A percentile compares a stretch with the other conserved stretches of the same genome.
Conservation (phyloP, 2,329 filamentous ascomycete species). For the Fonsecaea nubica region DNA sequence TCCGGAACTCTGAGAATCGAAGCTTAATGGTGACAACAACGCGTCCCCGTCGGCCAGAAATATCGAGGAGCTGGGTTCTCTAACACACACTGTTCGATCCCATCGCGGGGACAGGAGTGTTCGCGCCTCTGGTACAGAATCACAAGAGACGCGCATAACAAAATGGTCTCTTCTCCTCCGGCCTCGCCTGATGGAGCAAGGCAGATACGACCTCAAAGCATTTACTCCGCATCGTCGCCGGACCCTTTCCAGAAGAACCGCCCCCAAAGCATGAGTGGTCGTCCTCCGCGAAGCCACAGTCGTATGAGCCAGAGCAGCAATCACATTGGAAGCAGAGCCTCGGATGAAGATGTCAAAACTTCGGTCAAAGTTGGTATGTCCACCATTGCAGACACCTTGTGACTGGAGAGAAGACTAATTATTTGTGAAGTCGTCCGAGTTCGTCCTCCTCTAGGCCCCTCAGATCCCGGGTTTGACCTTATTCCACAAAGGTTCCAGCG, state of each 20-base stretch:
- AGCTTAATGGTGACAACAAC: slow-evolving; percentile 28
- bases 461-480: slow-evolving; percentile 90
- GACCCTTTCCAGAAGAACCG: slow-evolving; percentile 57
- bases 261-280: slow-evolving; percentile 81
- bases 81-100: slow-evolving; percentile 17
- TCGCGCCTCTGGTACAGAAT: slow-evolving; percentile 10
- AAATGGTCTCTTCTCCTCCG: slow-evolving; percentile 39
- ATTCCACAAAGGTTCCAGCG: slow-evolving; percentile 95
- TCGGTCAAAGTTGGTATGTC: slow-evolving; percentile 92
- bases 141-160: slow-evolving; percentile 7
- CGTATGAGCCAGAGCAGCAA: slow-evolving; percentile 81
- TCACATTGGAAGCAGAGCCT: slow-evolving; percentile 74
- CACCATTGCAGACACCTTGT: background rate
- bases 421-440: slow-evolving; percentile 77
- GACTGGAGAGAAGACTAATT: slow-evolving; percentile 18
- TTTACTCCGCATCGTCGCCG: slow-evolving; percentile 38
- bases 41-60: slow-evolving; percentile 8
- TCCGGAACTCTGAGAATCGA: slow-evolving; percentile 12
- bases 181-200: slow-evolving; percentile 36
- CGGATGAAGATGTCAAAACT: slow-evolving; percentile 87
- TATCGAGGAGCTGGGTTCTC: slow-evolving; percentile 19
- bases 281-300: slow-evolving; percentile 77
- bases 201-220: slow-evolving; percentile 37
- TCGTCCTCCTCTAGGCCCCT: slow-evolving; percentile 80
- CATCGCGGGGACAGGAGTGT: slow-evolving; percentile 6